These are phyloP conservation scores for Licmophora abbreviata DNA, from an alignment of 108 stramenopile species.

Conservation along the genomic window DNA sequence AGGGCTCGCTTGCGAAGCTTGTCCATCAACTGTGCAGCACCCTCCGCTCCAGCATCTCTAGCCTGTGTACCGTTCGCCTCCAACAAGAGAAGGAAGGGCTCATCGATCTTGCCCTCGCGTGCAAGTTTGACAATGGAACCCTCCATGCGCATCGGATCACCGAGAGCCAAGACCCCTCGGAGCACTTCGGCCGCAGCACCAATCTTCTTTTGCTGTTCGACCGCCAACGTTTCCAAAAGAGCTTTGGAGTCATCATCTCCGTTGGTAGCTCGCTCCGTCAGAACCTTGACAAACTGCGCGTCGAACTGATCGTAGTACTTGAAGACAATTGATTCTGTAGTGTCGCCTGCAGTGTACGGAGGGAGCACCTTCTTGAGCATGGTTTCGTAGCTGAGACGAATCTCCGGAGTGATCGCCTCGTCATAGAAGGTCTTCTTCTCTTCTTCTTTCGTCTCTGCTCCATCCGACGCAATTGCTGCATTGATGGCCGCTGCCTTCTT, in stretches of 20 bases:
- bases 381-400: conserved; percentile 72
- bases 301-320: conserved; percentile 70
- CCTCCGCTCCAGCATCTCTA: conserved; percentile 58
- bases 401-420: conserved; percentile 75
- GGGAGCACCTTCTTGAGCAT: conserved; percentile 66
- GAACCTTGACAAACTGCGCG: conserved; percentile 56
- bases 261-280: conserved; percentile 40
- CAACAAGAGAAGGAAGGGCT: conserved; percentile 69
- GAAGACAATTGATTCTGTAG: conserved; percentile 41
- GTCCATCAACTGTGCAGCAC: conserved; percentile 72
- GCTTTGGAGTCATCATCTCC: conserved; percentile 55
- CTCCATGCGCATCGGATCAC: conserved; percentile 86
- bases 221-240: conserved; percentile 56
- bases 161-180: conserved; percentile 54
- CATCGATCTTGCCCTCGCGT: conserved; percentile 70
- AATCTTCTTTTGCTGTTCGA: conserved; percentile 61
- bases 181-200: conserved; percentile 55
- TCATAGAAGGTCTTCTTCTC: conserved; percentile 61
- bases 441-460: conserved; percentile 18
- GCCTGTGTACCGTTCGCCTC: conserved; percentile 85
- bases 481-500: conserved; percentile 65
- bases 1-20: conserved; percentile 51
- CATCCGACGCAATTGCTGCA: conserved; percentile 20
- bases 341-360: conserved; percentile 76
- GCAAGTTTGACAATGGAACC: conserved; percentile 73